phyloP scores from a whole-genome alignment of 2,329 filamentous ascomycete genomes.

The Trichoderma sp. region DNA sequence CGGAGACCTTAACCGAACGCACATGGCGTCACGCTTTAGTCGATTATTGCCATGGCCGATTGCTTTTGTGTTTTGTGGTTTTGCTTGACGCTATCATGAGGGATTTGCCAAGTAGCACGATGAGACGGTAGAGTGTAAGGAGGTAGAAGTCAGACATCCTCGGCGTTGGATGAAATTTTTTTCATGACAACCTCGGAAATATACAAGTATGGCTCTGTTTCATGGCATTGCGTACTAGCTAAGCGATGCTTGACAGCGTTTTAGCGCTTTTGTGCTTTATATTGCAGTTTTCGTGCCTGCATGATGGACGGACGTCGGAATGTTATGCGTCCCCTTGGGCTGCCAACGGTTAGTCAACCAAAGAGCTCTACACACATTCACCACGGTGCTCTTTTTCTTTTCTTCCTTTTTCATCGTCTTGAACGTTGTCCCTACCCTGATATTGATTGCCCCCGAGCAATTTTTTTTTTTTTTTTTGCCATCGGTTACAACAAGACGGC shows the following conservation, averaged over 20 bases:
- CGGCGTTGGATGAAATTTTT: background rate
- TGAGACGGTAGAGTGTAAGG: background rate
- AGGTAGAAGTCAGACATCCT: background rate
- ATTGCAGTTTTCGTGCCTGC: background rate
- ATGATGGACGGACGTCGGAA: background rate
- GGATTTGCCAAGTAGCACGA: background rate
- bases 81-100: too few species aligned
- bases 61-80: background rate
- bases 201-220: background rate
- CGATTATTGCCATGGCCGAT: background rate
- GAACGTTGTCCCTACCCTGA: background rate
- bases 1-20: constrained; percentile 14
- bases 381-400: background rate
- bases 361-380: background rate
- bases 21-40: constrained; percentile 12
- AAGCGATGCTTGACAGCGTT: constrained; percentile 20
- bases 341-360: background rate
- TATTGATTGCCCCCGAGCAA: background rate
- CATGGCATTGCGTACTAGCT: constrained; percentile 4
- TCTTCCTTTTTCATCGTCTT: background rate
- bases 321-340: background rate
- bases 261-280: constrained; percentile 5
- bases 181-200: background rate
- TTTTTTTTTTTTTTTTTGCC: background rate
- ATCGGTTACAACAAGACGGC: background rate